Base-by-base conservation (phyloP, 139 green algal species). In the Asterochloris sp. region DNA sequence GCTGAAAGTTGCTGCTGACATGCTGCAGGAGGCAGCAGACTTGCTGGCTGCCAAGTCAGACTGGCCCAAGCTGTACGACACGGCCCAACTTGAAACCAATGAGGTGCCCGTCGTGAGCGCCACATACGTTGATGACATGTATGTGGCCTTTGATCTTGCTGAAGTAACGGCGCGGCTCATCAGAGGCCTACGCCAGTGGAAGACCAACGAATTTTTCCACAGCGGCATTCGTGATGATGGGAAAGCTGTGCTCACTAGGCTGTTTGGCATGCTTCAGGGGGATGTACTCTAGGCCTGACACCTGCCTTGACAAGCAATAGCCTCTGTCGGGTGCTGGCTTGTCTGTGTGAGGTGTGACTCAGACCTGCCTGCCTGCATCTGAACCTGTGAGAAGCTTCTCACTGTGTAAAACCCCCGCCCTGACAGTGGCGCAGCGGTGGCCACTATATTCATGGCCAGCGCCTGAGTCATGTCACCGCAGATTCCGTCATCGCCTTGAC, bases 161-260 rank as follows among this genome's bases (percentile, higher is more conserved):
- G 84, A 94, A 84, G 86, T 91, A n/a, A 96, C 93, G 11, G 87
- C 88, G 0, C 79, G 83, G 2, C 78, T 83, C n/a, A 90, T 96
- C 66, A 78, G 85, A 23, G 89, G 91, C 27, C 83, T 94, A 16
- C 79, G 92, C 38, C 86, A 94, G 85, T 98, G 89, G 87, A 80
- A 94, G 16, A 98, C 95, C 13, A 98, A 92, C 86, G 94, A 98
- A 80, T 98, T 94, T 86, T 91, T 93, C 69, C 95, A 98, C 90
- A 91, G 84, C 14, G 91, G 90, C 77, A 95, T 98, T 68, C 81
- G 94, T 12, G 94, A 97, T 73, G 91, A 95, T 85, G 94, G 94
- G 14, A 26, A 10, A 4, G 83, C 82, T 63, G 93, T 97, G 62
- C 85, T 98, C 9, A 94, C 97, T 21, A 81, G 85, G 15, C 87